A percentile compares a stretch with the other conserved stretches of the same genome.
Conservation (phyloP, 148 eudicot species). For the Chenopodium album region DNA sequence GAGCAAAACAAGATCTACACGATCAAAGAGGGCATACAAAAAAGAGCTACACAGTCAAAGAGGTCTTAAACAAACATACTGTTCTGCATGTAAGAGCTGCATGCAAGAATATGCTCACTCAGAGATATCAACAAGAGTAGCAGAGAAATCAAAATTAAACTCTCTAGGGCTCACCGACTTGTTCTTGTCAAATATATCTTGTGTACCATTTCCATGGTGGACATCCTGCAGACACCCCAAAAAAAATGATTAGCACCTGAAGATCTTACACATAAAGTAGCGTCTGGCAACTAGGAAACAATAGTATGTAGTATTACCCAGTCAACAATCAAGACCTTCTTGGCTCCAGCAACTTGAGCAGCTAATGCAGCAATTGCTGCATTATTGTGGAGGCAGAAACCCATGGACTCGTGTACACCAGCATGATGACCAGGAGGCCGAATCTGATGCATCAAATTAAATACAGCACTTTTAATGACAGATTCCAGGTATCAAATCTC, state of each 20-base stretch:
- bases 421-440: constrained; percentile 99
- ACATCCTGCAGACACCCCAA: constrained; percentile 65
- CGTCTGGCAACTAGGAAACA: constrained; percentile 10
- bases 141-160: background rate
- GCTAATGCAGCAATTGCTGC: constrained; percentile 94
- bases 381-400: constrained; percentile 99
- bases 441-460: constrained; percentile 48
- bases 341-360: constrained; percentile 89
- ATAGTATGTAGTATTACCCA: constrained; percentile 57
- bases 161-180: constrained; percentile 59
- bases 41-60: background rate
- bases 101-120: background rate
- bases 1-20: background rate
- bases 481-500: background rate
- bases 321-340: constrained; percentile 83
- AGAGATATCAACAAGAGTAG: background rate
- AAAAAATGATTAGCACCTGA: background rate
- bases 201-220: constrained; percentile 99
- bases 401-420: constrained; percentile 87
- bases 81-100: background rate
- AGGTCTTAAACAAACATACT: background rate
- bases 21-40: background rate
- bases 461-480: background rate
- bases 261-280: background rate
- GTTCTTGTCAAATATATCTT: constrained; percentile 84